Base-by-base conservation (phyloP, 108 stramenopile genomes). In the Bacterosira constricta region DNA sequence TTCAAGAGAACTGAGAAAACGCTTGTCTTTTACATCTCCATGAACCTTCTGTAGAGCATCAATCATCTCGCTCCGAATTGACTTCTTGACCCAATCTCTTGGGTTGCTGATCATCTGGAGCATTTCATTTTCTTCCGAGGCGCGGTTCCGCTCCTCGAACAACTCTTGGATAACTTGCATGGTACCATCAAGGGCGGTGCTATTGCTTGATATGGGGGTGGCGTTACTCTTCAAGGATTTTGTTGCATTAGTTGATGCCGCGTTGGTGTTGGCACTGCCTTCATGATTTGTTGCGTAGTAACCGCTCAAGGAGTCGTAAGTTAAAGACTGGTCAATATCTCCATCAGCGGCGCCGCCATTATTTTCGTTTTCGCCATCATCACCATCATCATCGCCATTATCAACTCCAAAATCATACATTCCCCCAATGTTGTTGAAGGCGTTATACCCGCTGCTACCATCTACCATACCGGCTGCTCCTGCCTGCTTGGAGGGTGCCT, bases 71-170 rank as follows among this genome's bases (percentile, higher is more conserved):
- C 75, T 76, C 20, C 80, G 52, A 23, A 81, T 63, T 11, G 75
- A 65, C 53, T 63, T 70, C 7, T 42, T 81, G 34, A 76, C 70
- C 74, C 74, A 81, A 6, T 57, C 46, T 30, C 80, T 37, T 9
- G 80, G 80, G 32, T 56, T 54, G n/a, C 46, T 61, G 36, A 81
- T 54, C 80, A 81, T 81, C n/a, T 80, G 79, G 36, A 53, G 63
- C 20, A 80, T 51, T 61, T 80, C 79, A 6, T 72, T 49, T 49
- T 80, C 79, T 7, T 80, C 79, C n/a, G 71, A 52, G 15, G 35
- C 60, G 25, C 71, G 65, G 38, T 80, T 80, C 71, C 62, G 72
- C 51, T 80, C 79, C 13, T 80, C 71, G 18, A 80, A 37, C 0
- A 80, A 35, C 31, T 80, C 71, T 36, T 54, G 42, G 45, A 80